Conservation (phyloP, 768 basidiomycete species). For the Tremella yokohamensis region DNA sequence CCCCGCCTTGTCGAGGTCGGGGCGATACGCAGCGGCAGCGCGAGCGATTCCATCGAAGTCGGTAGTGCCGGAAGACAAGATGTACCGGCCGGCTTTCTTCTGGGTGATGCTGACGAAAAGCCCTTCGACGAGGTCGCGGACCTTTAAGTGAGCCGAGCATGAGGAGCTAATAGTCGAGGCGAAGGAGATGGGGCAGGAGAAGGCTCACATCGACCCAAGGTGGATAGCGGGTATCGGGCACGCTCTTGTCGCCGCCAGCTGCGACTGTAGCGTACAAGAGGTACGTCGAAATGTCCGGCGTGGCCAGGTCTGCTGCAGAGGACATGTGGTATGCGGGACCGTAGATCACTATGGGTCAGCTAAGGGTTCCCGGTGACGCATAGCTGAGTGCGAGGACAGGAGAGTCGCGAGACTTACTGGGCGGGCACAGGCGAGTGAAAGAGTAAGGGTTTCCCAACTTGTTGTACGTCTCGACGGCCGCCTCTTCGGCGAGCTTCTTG, state of each 20-base stretch:
- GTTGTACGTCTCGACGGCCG: slow-evolving; percentile 15
- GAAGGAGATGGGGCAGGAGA: neutral
- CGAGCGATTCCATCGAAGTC: slow-evolving; percentile 14
- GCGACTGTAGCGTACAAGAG: slow-evolving; percentile 6
- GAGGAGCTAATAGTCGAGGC: too few relatives aligned
- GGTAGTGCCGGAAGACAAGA: slow-evolving; percentile 18
- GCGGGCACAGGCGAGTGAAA: neutral
- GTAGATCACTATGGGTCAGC: slow-evolving; percentile 23
- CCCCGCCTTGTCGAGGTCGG: neutral
- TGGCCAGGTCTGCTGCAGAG: slow-evolving; percentile 9
- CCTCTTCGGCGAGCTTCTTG: slow-evolving; percentile 39
- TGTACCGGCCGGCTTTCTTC: slow-evolving; percentile 17
- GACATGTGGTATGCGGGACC: slow-evolving; percentile 29
- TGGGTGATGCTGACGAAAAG: slow-evolving; percentile 20
- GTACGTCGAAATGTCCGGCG: slow-evolving; percentile 18
- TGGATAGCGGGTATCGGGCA: slow-evolving; percentile 12
- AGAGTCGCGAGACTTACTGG: neutral
- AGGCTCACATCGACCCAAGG: slow-evolving; percentile 23
- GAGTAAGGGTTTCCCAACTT: neutral
- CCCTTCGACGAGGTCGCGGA: slow-evolving; percentile 23
- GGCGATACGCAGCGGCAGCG: neutral
- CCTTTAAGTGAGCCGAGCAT: neutral
- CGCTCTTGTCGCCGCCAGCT: slow-evolving; percentile 10
- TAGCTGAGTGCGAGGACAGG: neutral
- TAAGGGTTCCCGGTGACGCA: too few relatives aligned